These are phyloP conservation scores for Termitomyces eurrhizus DNA, from an alignment of 768 basidiomycete genomes.

Conservation along the genomic window DNA sequence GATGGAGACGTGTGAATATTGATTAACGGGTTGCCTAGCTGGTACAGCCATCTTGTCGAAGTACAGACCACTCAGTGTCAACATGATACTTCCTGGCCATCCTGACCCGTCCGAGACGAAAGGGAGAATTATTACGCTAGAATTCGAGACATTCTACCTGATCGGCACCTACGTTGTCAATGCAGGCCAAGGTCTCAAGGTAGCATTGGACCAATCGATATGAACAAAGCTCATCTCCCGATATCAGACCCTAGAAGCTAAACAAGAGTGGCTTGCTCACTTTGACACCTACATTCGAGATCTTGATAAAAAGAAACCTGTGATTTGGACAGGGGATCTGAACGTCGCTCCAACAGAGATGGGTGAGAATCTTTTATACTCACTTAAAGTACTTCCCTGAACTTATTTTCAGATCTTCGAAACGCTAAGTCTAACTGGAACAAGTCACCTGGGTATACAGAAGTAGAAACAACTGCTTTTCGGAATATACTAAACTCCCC, in stretches of 20 bases:
- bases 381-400: background rate
- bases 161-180: conserved; percentile 85
- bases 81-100: conserved; percentile 70
- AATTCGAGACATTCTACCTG: conserved; percentile 66
- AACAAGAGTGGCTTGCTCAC: conserved; percentile 76
- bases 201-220: conserved; percentile 17
- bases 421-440: conserved; percentile 80
- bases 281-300: conserved; percentile 71
- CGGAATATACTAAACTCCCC: conserved; percentile 60
- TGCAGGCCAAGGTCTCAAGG: conserved; percentile 76
- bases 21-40: conserved; percentile 37
- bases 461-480: conserved; percentile 76
- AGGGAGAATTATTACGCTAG: conserved; percentile 79
- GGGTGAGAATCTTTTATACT: conserved; percentile 33
- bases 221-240: background rate
- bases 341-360: conserved; percentile 80
- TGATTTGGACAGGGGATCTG: conserved; percentile 86
- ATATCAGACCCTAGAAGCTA: conserved; percentile 66
- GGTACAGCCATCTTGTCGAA: conserved; percentile 84
- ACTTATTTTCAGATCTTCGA: conserved; percentile 47
- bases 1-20: background rate
- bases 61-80: conserved; percentile 61
- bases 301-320: conserved; percentile 74
- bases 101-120: conserved; percentile 60
- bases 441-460: conserved; percentile 82